Conservation (phyloP, 768 basidiomycete genomes). For the Lepiota subincarnata region DNA sequence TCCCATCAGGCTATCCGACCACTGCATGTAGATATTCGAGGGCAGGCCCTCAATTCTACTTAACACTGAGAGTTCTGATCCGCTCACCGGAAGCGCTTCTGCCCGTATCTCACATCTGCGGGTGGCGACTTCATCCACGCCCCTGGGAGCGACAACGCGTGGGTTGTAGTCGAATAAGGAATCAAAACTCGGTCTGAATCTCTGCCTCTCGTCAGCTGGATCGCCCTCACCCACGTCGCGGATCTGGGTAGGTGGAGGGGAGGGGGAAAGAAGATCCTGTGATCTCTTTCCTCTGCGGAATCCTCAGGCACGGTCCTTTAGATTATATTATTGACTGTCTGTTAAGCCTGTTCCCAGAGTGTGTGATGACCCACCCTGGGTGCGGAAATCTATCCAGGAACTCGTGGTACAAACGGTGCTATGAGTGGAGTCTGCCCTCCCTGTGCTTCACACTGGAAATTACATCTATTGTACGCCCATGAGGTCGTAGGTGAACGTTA, state of each 20-base stretch:
- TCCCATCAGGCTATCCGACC: background rate
- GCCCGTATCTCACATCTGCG: conserved; percentile 10
- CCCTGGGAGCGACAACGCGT: background rate
- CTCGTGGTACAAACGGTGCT: background rate
- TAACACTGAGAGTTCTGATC: conserved; percentile 6
- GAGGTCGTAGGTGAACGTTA: too few species aligned
- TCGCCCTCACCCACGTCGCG: conserved; percentile 4
- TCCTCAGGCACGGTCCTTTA: conserved; percentile 8
- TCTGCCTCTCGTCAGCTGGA: background rate
- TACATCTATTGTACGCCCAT: too few species aligned
- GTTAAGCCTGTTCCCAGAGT: background rate
- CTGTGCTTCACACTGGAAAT: too few species aligned
- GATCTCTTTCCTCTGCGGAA: background rate
- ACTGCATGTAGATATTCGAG: background rate
- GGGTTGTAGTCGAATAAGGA: background rate
- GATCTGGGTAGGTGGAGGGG: background rate
- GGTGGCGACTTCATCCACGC: background rate
- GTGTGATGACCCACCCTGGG: background rate
- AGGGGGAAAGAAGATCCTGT: background rate
- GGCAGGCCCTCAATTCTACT: background rate
- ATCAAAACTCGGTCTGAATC: conserved; percentile 2
- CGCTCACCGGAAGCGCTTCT: conserved; percentile 10
- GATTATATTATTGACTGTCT: background rate
- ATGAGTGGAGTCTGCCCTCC: too few species aligned
- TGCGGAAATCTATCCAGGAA: background rate